A percentile compares a stretch with the other conserved stretches of the same genome.
Conservation (phyloP, 345 rosid genomes). For the Reutealis trisperma region DNA sequence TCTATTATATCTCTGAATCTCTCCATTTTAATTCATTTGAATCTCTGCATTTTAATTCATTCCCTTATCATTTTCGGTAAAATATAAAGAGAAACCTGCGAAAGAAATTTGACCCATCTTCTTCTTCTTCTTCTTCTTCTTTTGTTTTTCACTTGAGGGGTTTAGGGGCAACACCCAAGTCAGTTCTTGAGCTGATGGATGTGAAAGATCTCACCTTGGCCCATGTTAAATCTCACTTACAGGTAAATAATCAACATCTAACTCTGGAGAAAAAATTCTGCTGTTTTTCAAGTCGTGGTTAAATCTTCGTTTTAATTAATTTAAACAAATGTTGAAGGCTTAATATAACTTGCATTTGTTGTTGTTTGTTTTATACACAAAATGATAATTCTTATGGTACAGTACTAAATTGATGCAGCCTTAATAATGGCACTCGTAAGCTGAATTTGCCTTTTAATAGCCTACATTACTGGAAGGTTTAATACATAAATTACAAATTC, state of each 20-base stretch:
- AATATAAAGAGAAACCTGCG: not conserved
- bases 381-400: not conserved
- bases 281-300: not conserved
- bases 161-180: conserved; percentile 93
- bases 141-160: conserved; percentile 15
- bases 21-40: not conserved
- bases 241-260: conserved; percentile 50
- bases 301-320: not conserved
- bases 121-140: conserved; percentile 4
- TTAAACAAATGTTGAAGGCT: no score
- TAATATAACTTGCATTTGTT: not conserved
- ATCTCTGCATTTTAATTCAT: not conserved
- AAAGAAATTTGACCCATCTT: conserved; percentile 23
- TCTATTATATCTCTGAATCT: no score
- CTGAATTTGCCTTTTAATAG: conserved; percentile 28
- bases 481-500: conserved; percentile 42
- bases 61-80: not conserved
- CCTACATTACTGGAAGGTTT: conserved; percentile 37
- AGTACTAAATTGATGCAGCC: conserved; percentile 1
- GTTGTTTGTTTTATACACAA: not conserved
- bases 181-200: conserved; percentile 99
- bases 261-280: no score
- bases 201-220: conserved; percentile 98
- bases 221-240: conserved; percentile 96
- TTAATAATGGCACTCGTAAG: conserved; percentile 8